A percentile compares a stretch with the other conserved stretches of the same genome.
Conservation (phyloP, 768 basidiomycete species). For the Amanita inopinata region DNA sequence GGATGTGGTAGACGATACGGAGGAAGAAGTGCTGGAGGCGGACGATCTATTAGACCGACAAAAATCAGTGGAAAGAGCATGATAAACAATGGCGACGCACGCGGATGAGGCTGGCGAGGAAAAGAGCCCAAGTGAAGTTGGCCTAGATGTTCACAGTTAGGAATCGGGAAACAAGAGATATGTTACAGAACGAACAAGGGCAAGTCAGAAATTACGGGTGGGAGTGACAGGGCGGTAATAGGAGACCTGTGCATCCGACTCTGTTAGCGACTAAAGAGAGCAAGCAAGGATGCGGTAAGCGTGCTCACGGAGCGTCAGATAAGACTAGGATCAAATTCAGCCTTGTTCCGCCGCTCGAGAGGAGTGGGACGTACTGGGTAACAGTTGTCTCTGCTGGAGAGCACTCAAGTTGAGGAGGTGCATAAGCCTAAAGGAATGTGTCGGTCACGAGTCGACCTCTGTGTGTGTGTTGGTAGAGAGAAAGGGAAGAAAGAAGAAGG, state of each 20-base stretch:
- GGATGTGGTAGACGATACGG: conserved; percentile 5
- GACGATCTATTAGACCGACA: conserved; percentile 6
- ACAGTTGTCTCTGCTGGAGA: conserved; percentile 5
- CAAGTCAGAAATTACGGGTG: too few relatives aligned
- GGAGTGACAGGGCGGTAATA: background rate
- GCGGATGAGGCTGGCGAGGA: conserved; percentile 2
- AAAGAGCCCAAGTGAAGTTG: background rate
- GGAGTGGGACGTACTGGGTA: background rate
- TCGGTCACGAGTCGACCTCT: background rate
- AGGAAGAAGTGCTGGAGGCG: conserved; percentile 9
- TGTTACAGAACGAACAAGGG: background rate
- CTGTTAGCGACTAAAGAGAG: too few relatives aligned
- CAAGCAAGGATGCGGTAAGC: background rate
- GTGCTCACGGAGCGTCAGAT: conserved; percentile 3
- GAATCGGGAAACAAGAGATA: background rate
- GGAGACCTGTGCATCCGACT: too few relatives aligned
- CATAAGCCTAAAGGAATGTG: conserved; percentile 2
- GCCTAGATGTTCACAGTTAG: background rate
- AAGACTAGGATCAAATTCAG: too few relatives aligned
- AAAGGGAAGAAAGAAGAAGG: background rate
- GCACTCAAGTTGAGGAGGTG: background rate
- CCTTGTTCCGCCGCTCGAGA: too few relatives aligned
- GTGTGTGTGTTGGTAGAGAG: background rate
- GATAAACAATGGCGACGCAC: conserved; percentile 9
- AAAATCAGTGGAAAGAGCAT: conserved; percentile 8